Conservation (phyloP, 768 basidiomycete species). For the Tulasnella calospora region DNA sequence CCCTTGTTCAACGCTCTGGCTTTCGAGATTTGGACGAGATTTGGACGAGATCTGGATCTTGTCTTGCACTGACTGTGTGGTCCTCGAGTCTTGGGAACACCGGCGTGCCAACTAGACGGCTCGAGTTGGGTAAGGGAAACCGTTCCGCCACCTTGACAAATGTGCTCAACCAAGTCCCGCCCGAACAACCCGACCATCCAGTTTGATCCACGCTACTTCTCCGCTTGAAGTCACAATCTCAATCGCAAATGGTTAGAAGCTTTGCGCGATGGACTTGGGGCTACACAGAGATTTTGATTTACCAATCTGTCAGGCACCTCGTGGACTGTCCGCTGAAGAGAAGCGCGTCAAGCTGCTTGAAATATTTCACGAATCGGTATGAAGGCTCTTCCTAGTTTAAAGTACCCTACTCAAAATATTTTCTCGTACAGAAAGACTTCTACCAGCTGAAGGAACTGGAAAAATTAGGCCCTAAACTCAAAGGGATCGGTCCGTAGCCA, state of each 20-base stretch:
- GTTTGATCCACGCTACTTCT: neutral
- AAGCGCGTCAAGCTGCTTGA: conserved; percentile 87
- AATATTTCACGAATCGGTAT: conserved; percentile 87
- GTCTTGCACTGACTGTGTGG: neutral
- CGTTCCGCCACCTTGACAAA: neutral
- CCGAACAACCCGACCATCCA: neutral
- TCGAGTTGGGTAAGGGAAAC: no score
- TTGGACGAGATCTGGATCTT: neutral
- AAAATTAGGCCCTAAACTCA: conserved; percentile 80
- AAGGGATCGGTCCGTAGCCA: conserved; percentile 68
- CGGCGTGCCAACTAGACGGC: neutral
- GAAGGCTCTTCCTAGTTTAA: conserved; percentile 36
- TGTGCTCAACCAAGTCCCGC: neutral
- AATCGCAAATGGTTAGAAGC: neutral
- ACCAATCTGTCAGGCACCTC: neutral
- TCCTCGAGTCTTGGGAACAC: neutral
- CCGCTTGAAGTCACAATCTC: neutral
- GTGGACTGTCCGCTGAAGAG: conserved; percentile 84
- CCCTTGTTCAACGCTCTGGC: no score
- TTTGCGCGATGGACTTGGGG: neutral
- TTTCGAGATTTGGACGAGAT: no score
- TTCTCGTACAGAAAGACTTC: conserved; percentile 64
- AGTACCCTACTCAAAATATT: conserved; percentile 2
- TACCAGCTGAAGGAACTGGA: conserved; percentile 92
- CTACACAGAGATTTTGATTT: neutral